These are phyloP conservation scores for Aureoboletus auriporus DNA, from an alignment of 768 basidiomycete species.

Conservation along the genomic window DNA sequence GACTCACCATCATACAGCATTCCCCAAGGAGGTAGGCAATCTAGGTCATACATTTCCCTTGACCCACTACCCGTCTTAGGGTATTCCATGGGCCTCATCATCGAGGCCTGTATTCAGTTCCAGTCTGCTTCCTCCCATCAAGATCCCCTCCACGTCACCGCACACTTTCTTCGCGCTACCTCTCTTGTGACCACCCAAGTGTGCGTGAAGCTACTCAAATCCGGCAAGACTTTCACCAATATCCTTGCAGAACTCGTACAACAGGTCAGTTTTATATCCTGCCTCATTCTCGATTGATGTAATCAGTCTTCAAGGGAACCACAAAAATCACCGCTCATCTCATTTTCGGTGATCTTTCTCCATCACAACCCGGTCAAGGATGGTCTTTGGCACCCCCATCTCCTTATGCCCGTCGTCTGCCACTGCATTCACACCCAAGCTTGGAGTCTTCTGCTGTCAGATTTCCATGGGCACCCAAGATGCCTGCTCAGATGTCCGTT, in stretches of 20 bases:
- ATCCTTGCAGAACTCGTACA: constrained; percentile 59
- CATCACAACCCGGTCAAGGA: constrained; percentile 18
- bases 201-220: constrained; percentile 43
- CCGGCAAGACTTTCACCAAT: constrained; percentile 52
- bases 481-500: constrained; percentile 33
- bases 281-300: constrained; percentile 5
- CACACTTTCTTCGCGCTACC: constrained; percentile 52
- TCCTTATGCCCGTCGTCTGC: constrained; percentile 55
- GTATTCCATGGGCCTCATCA: constrained; percentile 50
- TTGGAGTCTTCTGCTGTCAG: constrained; percentile 23
- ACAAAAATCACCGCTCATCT: constrained; percentile 50
- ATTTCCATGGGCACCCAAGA: constrained; percentile 33
- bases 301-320: constrained; percentile 32
- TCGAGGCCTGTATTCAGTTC: constrained; percentile 51
- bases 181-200: constrained; percentile 41
- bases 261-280: constrained; percentile 34
- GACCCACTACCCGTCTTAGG: constrained; percentile 33
- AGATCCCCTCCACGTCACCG: constrained; percentile 59
- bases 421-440: constrained; percentile 53
- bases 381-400: constrained; percentile 46
- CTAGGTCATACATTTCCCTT: not conserved
- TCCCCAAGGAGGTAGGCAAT: constrained; percentile 47
- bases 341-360: constrained; percentile 49
- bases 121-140: constrained; percentile 45
- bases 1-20: constrained; percentile 30